Percentiles rank a stretch among this genome's conserved stretches.
Evolutionary conservation across 805 yeast species (phyloP).

Genomic region (Candida pini): DNA sequence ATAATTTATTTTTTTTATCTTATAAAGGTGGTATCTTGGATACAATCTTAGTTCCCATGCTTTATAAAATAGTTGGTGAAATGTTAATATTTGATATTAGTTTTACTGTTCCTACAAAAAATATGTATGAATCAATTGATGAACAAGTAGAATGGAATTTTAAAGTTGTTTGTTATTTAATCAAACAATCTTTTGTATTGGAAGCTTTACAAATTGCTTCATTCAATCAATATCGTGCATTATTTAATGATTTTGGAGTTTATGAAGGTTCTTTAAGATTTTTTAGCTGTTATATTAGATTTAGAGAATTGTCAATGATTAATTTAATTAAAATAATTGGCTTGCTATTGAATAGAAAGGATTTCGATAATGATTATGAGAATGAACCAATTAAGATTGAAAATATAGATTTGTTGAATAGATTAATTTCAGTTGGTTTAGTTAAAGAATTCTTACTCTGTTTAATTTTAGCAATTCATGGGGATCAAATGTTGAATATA

Average conservation of each 20-base stretch:
- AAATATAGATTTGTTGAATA: slow-evolving; percentile 12
- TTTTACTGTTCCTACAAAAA: slow-evolving; percentile 1
- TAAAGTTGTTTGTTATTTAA: slow-evolving; percentile 12
- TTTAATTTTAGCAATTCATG: slow-evolving; percentile 24
- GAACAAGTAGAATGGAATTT: slow-evolving; percentile 10
- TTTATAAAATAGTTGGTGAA: slow-evolving; percentile 24
- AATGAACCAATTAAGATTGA: slow-evolving; percentile 4
- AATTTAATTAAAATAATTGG: slow-evolving; percentile 17
- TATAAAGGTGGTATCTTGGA: slow-evolving; percentile 22
- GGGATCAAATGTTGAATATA: slow-evolving; percentile 26
- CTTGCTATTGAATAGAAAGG: slow-evolving; percentile 10
- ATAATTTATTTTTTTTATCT: slow-evolving; percentile 14
- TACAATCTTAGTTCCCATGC: slow-evolving; percentile 17
- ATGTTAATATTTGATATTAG: slow-evolving; percentile 8
- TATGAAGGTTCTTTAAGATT: slow-evolving; percentile 20
- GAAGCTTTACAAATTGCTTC: slow-evolving; percentile 23
- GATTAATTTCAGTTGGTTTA: slow-evolving; percentile 17
- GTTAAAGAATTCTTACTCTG: slow-evolving; percentile 22
- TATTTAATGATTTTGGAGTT: slow-evolving; percentile 24
- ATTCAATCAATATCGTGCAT: slow-evolving; percentile 17
- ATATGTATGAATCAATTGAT: slow-evolving; percentile 3
- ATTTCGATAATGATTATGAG: no score
- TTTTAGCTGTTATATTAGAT: slow-evolving; percentile 19
- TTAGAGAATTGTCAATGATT: slow-evolving; percentile 22
- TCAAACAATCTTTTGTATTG: slow-evolving; percentile 22